Evolutionary conservation across 495 filamentous ascomycete species (phyloP), one percentile per base, ranked within the genome.

Genomic region (Annulohypoxylon bovei): DNA sequence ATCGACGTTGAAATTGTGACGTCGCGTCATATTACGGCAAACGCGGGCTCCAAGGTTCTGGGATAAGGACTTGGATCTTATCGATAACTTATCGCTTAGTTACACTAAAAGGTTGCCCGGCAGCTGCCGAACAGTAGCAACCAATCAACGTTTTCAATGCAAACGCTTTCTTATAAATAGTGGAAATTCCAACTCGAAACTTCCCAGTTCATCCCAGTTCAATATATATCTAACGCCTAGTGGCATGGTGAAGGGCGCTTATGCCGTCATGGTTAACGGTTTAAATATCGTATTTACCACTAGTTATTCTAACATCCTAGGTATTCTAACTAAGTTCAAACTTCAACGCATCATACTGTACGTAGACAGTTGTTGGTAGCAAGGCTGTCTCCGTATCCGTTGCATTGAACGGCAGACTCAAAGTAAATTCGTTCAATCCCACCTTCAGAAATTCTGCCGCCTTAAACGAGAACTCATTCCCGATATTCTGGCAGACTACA

Each of bases 271-370:
- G n/a, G n/a, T n/a, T n/a, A n/a, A n/a, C n/a, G n/a, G n/a, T n/a
- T n/a, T n/a, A n/a, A n/a, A n/a, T n/a, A n/a, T n/a, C n/a, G n/a
- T n/a, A n/a, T n/a, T n/a, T n/a, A n/a, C n/a, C n/a, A n/a, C n/a
- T n/a, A n/a, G n/a, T n/a, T n/a, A n/a, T n/a, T n/a, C n/a, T n/a
- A n/a, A n/a, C n/a, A n/a, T n/a, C n/a, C n/a, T n/a, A n/a, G n/a
- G n/a, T n/a, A 49, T 35, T 11, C 50, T 57, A 77, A n/a, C 65
- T 62, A 37, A 87, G 25, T 64, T 87, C 83, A 20, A 85, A 66
- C 40, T 81, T 74, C 62, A 86, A 64, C 8, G 83, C 83, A 78
- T 86, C 82, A 64, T 87, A 86, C 73, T 87, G 81, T 30, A 86
- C 77, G 70, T 86, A 87, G 5, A 85, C 74, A 6, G 75, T 81